Conservation (phyloP, 176 grass and related monocot species). For the Cymbopogon citratus region DNA sequence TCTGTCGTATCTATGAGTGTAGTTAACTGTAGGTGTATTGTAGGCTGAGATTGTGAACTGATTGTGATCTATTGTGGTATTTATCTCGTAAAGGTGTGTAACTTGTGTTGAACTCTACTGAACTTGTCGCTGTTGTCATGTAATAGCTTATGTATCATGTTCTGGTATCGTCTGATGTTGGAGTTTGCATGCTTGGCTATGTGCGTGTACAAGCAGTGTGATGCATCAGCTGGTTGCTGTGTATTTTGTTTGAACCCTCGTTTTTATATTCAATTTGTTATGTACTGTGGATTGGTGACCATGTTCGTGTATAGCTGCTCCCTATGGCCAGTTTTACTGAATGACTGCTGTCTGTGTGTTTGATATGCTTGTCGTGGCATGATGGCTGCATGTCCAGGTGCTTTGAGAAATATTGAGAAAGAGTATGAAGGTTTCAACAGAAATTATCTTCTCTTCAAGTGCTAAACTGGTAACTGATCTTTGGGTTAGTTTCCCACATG, state of each 20-base stretch:
- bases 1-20: background rate
- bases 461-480: no score
- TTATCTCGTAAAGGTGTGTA: background rate
- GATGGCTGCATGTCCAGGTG: no score
- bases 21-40: conserved; percentile 27
- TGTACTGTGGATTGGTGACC: background rate
- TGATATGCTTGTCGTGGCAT: no score
- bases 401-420: no score
- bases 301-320: background rate
- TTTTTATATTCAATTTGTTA: background rate
- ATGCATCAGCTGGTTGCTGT: background rate
- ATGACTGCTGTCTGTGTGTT: no score
- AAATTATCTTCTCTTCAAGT: no score
- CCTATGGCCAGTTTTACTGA: no score
- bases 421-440: no score
- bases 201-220: background rate
- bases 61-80: background rate
- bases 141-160: background rate
- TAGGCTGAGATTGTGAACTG: conserved; percentile 10
- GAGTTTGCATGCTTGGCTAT: background rate
- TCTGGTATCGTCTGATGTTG: background rate
- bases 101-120: background rate
- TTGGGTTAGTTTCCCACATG: background rate
- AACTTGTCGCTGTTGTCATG: background rate
- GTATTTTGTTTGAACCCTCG: background rate